Base-by-base conservation (phyloP, 768 basidiomycete genomes). In the Lactarius deliciosus region DNA sequence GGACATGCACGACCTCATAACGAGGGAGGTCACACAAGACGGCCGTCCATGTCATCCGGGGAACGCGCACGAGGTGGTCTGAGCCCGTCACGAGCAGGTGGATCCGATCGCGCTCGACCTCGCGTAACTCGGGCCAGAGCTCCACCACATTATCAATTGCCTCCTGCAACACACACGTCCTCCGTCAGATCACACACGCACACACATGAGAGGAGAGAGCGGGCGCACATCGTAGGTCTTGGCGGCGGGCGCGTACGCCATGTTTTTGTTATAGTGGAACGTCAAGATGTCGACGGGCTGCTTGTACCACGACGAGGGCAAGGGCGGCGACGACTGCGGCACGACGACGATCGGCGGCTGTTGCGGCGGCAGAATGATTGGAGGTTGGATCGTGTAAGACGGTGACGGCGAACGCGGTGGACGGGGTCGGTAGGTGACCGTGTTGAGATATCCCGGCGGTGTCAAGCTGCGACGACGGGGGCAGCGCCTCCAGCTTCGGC, bases 191-290 rank as follows among this genome's bases (percentile, higher is more conserved):
- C 34, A 38, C 36, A 53, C n/a, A 36, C 7, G 10, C 5, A 58
- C 36, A 41, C 55, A 25, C 13, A 2, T 6, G 9, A 30, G n/a
- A 20, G 8, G 20, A n/a, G 55, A 9, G 32, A 15, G 30, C 20
- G 30, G 3, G 9, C 69, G 32, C 22, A 69, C 69, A 0, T 69
- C 66, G 54, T 61, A 69, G 10, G 66, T 68, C 54, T 34, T 38
- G 8, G 60, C 59, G 20, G 69, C 66, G 8, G 69, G 69, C 15
- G 66, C 69, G 38, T 69, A 69, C 11, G 66, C 66, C 69, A 68
- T 69, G 28, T 68, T 59, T 10, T 61, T 54, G 61, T 64, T 57
- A 20, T 64, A 68, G 0, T 57, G 45, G 58, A 64, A 68, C 18
- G 69, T 69, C 38, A 69, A 30, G 15, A 69, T 61, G 15, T 69